phyloP scores from a whole-genome alignment of 164 flowering plant species.

The Macadamia tetraphylla region DNA sequence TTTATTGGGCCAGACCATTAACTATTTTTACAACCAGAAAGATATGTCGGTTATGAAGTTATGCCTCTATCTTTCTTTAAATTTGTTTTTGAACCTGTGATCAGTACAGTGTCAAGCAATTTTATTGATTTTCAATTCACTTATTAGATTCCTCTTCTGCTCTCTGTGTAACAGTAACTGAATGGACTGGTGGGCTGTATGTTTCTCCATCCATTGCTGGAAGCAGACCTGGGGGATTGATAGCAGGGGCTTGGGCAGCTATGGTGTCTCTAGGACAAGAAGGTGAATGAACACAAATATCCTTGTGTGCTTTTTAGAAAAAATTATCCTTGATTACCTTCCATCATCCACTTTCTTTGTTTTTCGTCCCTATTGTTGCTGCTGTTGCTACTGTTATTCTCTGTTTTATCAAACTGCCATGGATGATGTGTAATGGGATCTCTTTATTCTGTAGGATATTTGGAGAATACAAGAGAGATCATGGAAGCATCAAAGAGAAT shows the following conservation, averaged over 20 bases:
- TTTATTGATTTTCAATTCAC: not conserved
- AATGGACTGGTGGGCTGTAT: slow-evolving; percentile 97
- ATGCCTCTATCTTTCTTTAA: too few species aligned
- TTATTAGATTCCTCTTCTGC: not conserved
- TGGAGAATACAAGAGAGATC: slow-evolving; percentile 62
- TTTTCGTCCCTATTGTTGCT: too few species aligned
- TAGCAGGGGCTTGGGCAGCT: slow-evolving; percentile 99
- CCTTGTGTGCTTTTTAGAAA: not conserved
- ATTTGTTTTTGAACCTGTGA: too few species aligned
- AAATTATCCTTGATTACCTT: not conserved
- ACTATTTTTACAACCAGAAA: too few species aligned
- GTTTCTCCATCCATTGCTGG: slow-evolving; percentile 96
- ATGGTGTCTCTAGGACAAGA: slow-evolving; percentile 83
- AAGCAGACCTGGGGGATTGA: slow-evolving; percentile 89
- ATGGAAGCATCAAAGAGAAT: slow-evolving; percentile 84
- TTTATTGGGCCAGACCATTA: too few species aligned
- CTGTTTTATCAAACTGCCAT: not conserved
- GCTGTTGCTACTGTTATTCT: not conserved
- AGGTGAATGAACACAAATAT: slow-evolving; percentile 37
- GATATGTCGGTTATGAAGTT: too few species aligned
- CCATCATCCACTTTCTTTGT: not conserved
- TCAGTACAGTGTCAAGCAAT: not conserved
- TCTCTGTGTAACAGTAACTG: slow-evolving; percentile 60
- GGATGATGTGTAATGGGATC: not conserved
- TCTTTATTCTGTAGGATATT: slow-evolving; percentile 51